A percentile compares a stretch with the other conserved stretches of the same genome.
Conservation (phyloP, 768 basidiomycete genomes). For the Tremella fuciformis region DNA sequence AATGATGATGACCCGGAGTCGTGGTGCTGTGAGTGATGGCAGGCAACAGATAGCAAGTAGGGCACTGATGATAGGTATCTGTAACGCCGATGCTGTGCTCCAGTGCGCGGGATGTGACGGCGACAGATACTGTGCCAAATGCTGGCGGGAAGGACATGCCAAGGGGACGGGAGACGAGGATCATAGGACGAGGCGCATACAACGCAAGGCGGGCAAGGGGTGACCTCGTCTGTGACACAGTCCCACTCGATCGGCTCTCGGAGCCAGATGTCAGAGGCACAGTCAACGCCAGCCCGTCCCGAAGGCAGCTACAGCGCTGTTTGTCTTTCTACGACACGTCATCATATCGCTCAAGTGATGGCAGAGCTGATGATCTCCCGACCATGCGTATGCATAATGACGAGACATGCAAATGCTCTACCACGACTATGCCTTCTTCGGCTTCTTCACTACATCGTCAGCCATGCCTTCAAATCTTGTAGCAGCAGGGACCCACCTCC, state of each 20-base stretch:
- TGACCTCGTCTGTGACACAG: background rate
- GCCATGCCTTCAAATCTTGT: no score
- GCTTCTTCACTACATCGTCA: conserved; percentile 67
- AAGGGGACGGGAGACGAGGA: conserved; percentile 28
- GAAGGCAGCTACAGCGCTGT: no score
- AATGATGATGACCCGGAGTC: conserved; percentile 40
- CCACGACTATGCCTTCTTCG: conserved; percentile 56
- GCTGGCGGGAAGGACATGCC: conserved; percentile 43
- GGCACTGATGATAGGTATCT: conserved; percentile 35
- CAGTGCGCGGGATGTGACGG: conserved; percentile 39
- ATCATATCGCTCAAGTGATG: no score
- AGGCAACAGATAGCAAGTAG: no score
- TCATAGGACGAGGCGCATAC: conserved; percentile 31
- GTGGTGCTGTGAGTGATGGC: conserved; percentile 42
- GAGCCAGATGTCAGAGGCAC: no score
- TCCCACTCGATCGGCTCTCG: background rate
- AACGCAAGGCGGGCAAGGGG: conserved; percentile 16
- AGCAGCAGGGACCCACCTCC: conserved; percentile 75
- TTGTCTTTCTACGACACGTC: no score
- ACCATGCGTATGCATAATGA: background rate
- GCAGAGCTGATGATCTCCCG: no score
- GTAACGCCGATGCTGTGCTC: conserved; percentile 39
- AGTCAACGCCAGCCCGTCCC: no score
- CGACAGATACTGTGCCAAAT: conserved; percentile 38
- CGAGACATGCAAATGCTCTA: background rate